phyloP scores from a whole-genome alignment of 345 rosid species.

The Odontarrhena argentea region DNA sequence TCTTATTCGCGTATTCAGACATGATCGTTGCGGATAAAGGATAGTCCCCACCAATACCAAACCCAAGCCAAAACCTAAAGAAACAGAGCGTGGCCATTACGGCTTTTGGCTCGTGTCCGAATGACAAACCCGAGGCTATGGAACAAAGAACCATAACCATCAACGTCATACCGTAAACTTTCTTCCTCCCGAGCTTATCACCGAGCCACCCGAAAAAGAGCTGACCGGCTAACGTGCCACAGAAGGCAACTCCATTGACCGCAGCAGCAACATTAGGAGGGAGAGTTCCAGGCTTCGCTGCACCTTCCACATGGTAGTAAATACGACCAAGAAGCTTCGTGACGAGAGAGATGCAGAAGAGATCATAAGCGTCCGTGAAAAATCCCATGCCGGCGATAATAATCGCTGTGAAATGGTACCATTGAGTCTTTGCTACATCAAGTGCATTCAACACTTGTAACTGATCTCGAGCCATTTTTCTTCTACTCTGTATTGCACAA shows the following conservation, averaged over 20 bases:
- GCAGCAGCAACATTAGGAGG: constrained; percentile 53
- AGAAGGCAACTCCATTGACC: constrained; percentile 51
- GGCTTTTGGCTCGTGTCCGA: constrained; percentile 39
- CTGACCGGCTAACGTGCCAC: constrained; percentile 45
- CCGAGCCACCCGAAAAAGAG: constrained; percentile 56
- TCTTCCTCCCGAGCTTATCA: constrained; percentile 75
- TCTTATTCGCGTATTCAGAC: constrained; percentile 52
- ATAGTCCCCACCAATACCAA: constrained; percentile 49
- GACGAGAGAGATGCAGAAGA: constrained; percentile 49
- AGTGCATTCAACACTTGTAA: constrained; percentile 58
- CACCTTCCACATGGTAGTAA: constrained; percentile 45
- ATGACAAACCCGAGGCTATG: constrained; percentile 43
- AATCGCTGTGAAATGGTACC: constrained; percentile 46
- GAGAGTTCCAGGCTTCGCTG: constrained; percentile 43
- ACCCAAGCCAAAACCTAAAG: constrained; percentile 46
- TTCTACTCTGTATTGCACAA: constrained; percentile 15
- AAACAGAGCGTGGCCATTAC: constrained; percentile 45
- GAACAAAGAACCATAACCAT: constrained; percentile 43
- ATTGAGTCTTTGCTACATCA: constrained; percentile 44
- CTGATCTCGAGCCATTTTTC: constrained; percentile 51
- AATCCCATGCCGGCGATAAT: constrained; percentile 52
- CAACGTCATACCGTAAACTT: constrained; percentile 57
- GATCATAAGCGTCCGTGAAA: constrained; percentile 51
- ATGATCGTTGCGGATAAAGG: constrained; percentile 54
- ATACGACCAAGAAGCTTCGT: constrained; percentile 51